Conservation (phyloP, 768 basidiomycete genomes). For the Leccinum ochraceum region DNA sequence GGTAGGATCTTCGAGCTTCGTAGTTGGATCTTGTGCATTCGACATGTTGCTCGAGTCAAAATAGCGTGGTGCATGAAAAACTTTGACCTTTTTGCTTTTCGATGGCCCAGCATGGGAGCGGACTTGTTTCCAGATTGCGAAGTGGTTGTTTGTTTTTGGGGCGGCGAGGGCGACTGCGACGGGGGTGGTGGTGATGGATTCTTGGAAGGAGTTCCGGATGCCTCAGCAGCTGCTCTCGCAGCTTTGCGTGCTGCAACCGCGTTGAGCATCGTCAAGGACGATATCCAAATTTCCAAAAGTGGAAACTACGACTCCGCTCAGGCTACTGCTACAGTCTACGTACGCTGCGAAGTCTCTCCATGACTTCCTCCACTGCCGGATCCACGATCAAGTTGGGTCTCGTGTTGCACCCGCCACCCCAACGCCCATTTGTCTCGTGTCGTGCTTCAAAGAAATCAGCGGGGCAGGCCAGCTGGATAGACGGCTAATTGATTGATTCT, state of each 20-base stretch:
- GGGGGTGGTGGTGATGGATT: slow-evolving; percentile 10
- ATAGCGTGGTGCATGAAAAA: slow-evolving; percentile 34
- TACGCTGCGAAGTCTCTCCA: slow-evolving; percentile 2
- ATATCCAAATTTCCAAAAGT: background rate
- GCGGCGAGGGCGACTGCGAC: slow-evolving; percentile 9
- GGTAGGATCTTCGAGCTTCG: slow-evolving; percentile 32
- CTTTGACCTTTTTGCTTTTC: slow-evolving; percentile 33
- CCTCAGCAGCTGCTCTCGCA: slow-evolving; percentile 38
- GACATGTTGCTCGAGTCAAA: slow-evolving; percentile 38
- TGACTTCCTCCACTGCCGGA: background rate
- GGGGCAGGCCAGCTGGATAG: background rate
- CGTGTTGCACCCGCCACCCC: background rate
- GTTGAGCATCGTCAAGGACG: slow-evolving; percentile 52
- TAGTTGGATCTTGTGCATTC: slow-evolving; percentile 22
- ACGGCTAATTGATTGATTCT: background rate
- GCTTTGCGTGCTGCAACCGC: slow-evolving; percentile 74
- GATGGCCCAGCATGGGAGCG: slow-evolving; percentile 19
- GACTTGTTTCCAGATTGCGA: slow-evolving; percentile 20
- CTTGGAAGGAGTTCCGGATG: slow-evolving; percentile 16
- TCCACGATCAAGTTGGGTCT: too few relatives aligned
- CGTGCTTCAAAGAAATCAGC: background rate
- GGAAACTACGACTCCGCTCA: background rate
- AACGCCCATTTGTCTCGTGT: background rate
- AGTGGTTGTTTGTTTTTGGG: slow-evolving; percentile 9
- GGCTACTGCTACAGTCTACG: too few relatives aligned